phyloP scores from a whole-genome alignment of 805 yeast genomes.

The Candida peoriensis region DNA sequence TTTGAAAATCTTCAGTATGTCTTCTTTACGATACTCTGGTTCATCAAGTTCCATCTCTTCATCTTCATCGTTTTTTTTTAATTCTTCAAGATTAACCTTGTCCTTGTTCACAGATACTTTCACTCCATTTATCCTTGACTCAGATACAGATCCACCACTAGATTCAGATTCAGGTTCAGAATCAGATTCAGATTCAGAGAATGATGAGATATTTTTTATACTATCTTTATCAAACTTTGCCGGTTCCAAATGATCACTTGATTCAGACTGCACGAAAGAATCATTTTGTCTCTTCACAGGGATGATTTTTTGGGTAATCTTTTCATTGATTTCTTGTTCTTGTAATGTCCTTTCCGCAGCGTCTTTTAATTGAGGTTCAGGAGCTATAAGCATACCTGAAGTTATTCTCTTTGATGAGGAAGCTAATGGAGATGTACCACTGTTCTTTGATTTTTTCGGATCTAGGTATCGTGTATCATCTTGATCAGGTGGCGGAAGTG shows the following conservation, averaged over 20 bases:
- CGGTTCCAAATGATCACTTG: not conserved
- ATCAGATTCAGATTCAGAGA: conserved; percentile 18
- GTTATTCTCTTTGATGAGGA: conserved; percentile 33
- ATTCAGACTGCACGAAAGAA: not conserved
- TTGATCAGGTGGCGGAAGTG: conserved; percentile 24
- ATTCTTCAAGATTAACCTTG: too few species aligned
- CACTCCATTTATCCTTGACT: too few species aligned
- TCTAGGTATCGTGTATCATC: conserved; percentile 17
- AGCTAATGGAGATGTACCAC: conserved; percentile 17
- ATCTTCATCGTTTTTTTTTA: too few species aligned
- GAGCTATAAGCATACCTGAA: conserved; percentile 39
- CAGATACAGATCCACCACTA: too few species aligned
- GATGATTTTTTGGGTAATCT: conserved; percentile 17
- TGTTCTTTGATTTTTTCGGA: conserved; percentile 19
- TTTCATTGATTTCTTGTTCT: conserved; percentile 31
- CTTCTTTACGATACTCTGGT: conserved; percentile 18
- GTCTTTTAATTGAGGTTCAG: conserved; percentile 38
- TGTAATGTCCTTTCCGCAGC: conserved; percentile 33
- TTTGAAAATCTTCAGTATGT: conserved; percentile 12
- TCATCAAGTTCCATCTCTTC: conserved; percentile 14
- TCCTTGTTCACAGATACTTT: too few species aligned
- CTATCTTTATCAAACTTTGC: conserved; percentile 1
- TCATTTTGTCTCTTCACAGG: conserved; percentile 15
- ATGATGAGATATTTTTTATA: conserved; percentile 10
- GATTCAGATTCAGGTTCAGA: too few species aligned